Evolutionary conservation across 208 protist species (phyloP).

Genomic region (Leishmania tarentolae): DNA sequence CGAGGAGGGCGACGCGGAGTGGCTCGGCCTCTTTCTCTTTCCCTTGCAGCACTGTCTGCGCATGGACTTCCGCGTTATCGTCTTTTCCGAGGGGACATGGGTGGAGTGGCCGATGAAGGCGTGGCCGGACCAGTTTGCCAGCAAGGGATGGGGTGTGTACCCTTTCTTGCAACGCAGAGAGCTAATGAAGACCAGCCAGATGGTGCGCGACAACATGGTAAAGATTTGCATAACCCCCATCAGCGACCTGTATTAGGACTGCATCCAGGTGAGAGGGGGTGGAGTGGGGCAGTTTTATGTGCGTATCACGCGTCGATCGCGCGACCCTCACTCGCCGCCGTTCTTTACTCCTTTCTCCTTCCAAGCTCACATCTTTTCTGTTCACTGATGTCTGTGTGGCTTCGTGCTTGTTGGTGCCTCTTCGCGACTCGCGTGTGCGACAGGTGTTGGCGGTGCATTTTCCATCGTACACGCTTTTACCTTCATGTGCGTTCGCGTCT

Average conservation of each 20-base stretch:
- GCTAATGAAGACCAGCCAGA: constrained; percentile 66
- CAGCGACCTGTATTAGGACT: constrained; percentile 62
- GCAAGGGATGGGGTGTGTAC: constrained; percentile 77
- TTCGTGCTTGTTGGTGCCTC: not conserved
- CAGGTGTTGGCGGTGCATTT: not conserved
- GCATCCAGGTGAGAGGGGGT: not conserved
- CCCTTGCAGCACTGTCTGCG: constrained; percentile 53
- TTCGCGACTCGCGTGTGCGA: not conserved
- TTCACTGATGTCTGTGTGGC: not conserved
- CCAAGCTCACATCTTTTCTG: not conserved
- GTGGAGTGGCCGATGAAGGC: constrained; percentile 68
- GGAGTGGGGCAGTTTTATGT: not conserved
- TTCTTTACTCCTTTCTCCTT: not conserved
- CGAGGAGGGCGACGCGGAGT: constrained; percentile 42
- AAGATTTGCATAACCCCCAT: constrained; percentile 76
- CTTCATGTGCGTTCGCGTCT: no score
- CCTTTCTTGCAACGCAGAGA: constrained; percentile 63
- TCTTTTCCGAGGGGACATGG: constrained; percentile 73
- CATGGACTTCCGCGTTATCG: constrained; percentile 73
- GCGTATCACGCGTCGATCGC: not conserved
- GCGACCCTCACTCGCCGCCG: not conserved
- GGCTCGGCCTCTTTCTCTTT: constrained; percentile 71
- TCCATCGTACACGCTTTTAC: not conserved
- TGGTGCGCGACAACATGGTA: constrained; percentile 66
- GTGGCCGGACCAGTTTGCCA: constrained; percentile 50